phyloP scores from a whole-genome alignment of 2,329 filamentous ascomycete species.

The Dactylellina drechsleri region DNA sequence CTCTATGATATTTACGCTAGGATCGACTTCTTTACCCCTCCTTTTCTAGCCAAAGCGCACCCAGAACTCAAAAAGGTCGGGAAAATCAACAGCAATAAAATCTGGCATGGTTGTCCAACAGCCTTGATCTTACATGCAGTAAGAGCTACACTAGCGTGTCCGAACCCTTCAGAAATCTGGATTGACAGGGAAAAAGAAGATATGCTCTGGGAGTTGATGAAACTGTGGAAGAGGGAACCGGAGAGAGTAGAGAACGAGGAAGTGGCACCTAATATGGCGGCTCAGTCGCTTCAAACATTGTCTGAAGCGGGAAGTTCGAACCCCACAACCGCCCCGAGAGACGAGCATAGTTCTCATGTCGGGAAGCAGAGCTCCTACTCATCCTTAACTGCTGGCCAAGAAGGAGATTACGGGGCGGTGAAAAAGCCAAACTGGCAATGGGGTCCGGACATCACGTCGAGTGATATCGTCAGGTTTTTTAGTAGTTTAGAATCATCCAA shows the following conservation, averaged over 20 bases:
- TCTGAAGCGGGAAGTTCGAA: background rate
- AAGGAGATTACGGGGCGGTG: background rate
- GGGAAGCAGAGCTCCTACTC: background rate
- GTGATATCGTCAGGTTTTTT: background rate
- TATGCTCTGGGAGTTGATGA: conserved; percentile 4
- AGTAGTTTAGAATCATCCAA: background rate
- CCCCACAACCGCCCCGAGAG: background rate
- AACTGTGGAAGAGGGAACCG: conserved; percentile 7
- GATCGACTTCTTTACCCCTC: too few relatives aligned
- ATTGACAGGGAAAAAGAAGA: background rate
- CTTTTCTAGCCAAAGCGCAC: background rate
- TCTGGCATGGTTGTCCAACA: conserved; percentile 27
- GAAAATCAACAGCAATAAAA: background rate
- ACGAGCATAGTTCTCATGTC: background rate
- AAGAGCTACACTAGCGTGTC: background rate
- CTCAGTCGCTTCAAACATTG: background rate
- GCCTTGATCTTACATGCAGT: conserved; percentile 22
- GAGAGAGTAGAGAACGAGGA: background rate
- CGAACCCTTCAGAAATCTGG: background rate
- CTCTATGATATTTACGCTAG: background rate
- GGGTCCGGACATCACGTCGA: background rate
- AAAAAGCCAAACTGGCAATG: background rate
- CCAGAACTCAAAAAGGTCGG: background rate
- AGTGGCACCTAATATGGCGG: background rate
- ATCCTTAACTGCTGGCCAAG: background rate